Evolutionary conservation across 176 grass and related monocot species (phyloP), one percentile per base, ranked within the genome.

Genomic region (Canna indica): DNA sequence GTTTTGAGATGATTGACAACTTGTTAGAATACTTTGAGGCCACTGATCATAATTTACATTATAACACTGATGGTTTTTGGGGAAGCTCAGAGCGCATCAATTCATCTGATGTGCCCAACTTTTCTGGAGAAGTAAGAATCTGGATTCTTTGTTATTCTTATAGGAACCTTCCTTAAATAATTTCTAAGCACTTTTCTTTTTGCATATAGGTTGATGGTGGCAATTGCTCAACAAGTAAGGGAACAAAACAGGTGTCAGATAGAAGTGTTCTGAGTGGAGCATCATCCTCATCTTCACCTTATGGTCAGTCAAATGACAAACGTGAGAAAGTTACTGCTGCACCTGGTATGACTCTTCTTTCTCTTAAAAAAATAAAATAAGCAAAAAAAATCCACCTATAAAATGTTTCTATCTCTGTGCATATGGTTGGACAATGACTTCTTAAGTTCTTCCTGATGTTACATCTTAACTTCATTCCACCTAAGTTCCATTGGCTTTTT

Each of bases 1-100:
- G 16, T 24, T 73, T 73, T 73, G 71, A 73, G n/a, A 45, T 41
- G 71, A 35, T 73, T 39, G 71, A 73, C 44, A 13, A 73, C 25
- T 17, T 73, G 30, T 42, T 73, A 22, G 53, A 24, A 11, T 73
- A 44, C 36, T 73, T 59, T 44, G 71, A 73, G 29, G 53, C 71
- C 15, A 60, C 71, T 29, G 47, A 59, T 25, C 25, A 28, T 42
- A 29, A 29, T 60, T 41, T 73, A 29, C 71, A 38, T 28, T 38
- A 41, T 53, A 3, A 36, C 32, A 39, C 70, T 36, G 25, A 7
- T 16, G 48, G 4, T 69, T 69, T 29, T 18, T 7, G 14, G 29
- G 39, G 25, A 8, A 45, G 27, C 3, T 22, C 20, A 24, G 46
- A 18, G 47, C 25, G 17, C 44, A 33, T 71, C n/a, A 24, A 36